Conservation (phyloP, 257 asterid genomes). For the Hygrophila difformis region DNA sequence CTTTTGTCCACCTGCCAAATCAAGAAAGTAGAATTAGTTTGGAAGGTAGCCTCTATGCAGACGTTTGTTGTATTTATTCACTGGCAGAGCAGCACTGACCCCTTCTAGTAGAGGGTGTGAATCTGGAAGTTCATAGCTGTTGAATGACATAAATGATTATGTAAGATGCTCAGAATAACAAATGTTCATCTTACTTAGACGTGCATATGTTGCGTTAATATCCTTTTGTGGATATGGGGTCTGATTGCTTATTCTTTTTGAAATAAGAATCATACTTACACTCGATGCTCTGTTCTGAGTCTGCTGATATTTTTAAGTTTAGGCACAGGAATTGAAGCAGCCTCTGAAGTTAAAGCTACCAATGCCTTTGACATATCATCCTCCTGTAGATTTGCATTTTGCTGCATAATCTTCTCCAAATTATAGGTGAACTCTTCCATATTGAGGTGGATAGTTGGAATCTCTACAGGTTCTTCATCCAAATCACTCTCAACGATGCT, state of each 20-base stretch:
- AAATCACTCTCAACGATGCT: conserved; percentile 50
- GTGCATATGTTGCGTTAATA: neutral
- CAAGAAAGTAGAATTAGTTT: conserved; percentile 17
- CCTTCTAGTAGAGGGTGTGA: conserved; percentile 76
- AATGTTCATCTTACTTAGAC: conserved; percentile 1
- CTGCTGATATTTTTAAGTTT: conserved; percentile 80
- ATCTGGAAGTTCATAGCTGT: conserved; percentile 96
- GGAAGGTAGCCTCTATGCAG: conserved; percentile 10
- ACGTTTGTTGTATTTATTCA: conserved; percentile 7
- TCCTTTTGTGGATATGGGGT: neutral
- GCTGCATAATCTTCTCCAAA: conserved; percentile 57
- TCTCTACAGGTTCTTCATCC: conserved; percentile 64
- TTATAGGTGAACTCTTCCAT: conserved; percentile 72
- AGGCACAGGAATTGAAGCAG: conserved; percentile 85
- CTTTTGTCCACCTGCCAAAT: conserved; percentile 67
- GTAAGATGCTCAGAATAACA: conserved; percentile 2
- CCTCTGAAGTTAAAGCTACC: conserved; percentile 73
- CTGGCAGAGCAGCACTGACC: conserved; percentile 40
- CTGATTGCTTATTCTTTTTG: neutral
- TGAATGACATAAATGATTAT: conserved; percentile 23
- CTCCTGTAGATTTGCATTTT: conserved; percentile 52
- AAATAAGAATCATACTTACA: conserved; percentile 47
- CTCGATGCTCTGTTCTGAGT: conserved; percentile 95
- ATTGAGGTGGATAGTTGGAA: conserved; percentile 83
- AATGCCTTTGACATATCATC: conserved; percentile 75